phyloP scores from a whole-genome alignment of 2,329 filamentous ascomycete genomes.

The Penicillium hordei region DNA sequence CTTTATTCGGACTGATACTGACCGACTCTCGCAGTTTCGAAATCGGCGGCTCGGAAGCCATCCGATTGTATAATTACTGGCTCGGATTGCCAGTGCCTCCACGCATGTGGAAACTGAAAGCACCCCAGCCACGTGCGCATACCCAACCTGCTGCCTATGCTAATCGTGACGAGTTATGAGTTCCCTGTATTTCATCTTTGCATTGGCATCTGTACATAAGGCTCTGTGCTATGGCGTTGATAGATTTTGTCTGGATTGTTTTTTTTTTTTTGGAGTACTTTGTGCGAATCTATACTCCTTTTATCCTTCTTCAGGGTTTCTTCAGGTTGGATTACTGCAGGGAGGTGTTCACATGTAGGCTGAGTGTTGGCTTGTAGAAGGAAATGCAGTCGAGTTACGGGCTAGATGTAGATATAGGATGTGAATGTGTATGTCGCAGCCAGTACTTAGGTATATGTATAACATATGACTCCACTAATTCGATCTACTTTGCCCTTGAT shows the following conservation, averaged over 20 bases:
- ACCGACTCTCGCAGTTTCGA: conserved; percentile 43
- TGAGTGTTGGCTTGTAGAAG: neutral
- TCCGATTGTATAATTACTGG: conserved; percentile 61
- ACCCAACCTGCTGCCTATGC: neutral
- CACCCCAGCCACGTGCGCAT: conserved; percentile 33
- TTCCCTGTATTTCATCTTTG: conserved; percentile 10
- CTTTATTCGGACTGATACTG: conserved; percentile 4
- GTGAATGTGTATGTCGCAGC: neutral
- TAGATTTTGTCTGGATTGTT: conserved; percentile 6
- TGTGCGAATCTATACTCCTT: neutral
- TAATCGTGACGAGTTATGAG: conserved; percentile 44
- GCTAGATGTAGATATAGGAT: neutral
- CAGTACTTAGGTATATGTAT: neutral
- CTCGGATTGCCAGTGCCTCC: conserved; percentile 60
- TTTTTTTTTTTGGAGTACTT: conserved; percentile 5
- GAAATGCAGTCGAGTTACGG: neutral
- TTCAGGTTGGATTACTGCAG: neutral
- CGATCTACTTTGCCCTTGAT: neutral
- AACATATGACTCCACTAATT: neutral
- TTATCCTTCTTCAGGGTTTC: neutral
- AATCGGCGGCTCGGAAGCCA: conserved; percentile 55
- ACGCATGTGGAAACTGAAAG: conserved; percentile 55
- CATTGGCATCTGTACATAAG: conserved; percentile 23
- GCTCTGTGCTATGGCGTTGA: conserved; percentile 15
- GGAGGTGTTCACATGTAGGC: neutral